phyloP scores from a whole-genome alignment of 305 asterid genomes.

The Fraxinus angustifolia region DNA sequence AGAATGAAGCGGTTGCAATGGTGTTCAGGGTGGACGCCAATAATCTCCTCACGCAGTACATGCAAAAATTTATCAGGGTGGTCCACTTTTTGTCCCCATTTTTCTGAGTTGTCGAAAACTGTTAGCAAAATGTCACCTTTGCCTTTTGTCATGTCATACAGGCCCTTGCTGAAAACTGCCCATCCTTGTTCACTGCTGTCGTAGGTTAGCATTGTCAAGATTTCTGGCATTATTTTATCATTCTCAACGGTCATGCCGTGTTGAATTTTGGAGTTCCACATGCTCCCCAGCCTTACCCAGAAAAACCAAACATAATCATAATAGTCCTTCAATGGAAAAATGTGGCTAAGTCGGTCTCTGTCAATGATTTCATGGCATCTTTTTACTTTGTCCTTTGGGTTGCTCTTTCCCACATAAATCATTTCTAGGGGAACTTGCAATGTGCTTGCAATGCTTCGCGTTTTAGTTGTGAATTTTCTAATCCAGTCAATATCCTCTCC shows the following conservation, averaged over 20 bases:
- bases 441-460: conserved; percentile 39
- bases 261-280: conserved; percentile 86
- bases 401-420: conserved; percentile 80
- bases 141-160: conserved; percentile 49
- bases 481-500: conserved; percentile 92
- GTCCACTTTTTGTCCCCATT: conserved; percentile 48
- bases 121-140: conserved; percentile 2
- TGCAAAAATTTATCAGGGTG: conserved; percentile 45
- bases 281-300: conserved; percentile 84
- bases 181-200: conserved; percentile 80
- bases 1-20: conserved; percentile 67
- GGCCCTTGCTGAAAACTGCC: conserved; percentile 75
- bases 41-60: conserved; percentile 41
- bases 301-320: conserved; percentile 69
- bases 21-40: conserved; percentile 43
- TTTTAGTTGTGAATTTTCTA: conserved; percentile 46
- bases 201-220: conserved; percentile 51
- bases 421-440: conserved; percentile 58
- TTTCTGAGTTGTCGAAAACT: conserved; percentile 24
- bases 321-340: conserved; percentile 38
- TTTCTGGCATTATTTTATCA: conserved; percentile 63
- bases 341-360: conserved; percentile 56
- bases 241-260: conserved; percentile 50
- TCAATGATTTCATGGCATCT: conserved; percentile 54
- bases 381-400: conserved; percentile 55